These are phyloP conservation scores for Fusarium pilosicola DNA, from an alignment of 2,329 filamentous ascomycete genomes.

Conservation along the genomic window DNA sequence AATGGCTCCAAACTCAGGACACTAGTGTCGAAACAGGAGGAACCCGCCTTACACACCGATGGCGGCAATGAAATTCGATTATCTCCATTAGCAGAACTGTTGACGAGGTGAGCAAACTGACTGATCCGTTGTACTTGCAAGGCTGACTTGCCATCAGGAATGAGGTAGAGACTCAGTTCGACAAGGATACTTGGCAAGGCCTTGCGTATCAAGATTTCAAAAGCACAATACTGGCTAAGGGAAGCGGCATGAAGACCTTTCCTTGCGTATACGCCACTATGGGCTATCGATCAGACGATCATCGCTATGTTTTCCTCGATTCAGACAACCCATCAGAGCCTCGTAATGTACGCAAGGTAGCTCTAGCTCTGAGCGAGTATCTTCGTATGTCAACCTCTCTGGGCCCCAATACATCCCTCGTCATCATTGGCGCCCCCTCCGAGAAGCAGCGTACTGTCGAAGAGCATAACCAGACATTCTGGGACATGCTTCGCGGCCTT, in stretches of 20 bases:
- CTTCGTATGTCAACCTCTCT: fast-evolving
- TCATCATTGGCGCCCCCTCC: neutral
- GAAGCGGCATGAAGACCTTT: neutral
- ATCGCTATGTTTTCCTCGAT: neutral
- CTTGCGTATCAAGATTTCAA: neutral
- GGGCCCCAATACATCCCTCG: neutral
- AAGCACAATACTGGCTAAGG: neutral
- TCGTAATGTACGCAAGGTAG: neutral
- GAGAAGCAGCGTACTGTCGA: neutral
- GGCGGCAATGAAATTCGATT: fast-evolving
- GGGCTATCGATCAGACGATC: neutral
- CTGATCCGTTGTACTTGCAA: fast-evolving
- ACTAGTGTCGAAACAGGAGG: neutral
- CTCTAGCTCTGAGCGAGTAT: neutral
- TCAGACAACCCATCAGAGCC: neutral
- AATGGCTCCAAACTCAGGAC: neutral
- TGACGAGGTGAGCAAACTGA: neutral
- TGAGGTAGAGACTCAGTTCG: neutral
- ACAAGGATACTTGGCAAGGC: neutral
- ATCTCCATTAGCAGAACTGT: fast-evolving
- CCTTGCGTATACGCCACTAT: neutral
- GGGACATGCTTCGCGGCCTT: neutral
- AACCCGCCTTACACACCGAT: fast-evolving
- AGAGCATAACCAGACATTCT: neutral
- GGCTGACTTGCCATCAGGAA: neutral